phyloP scores from a whole-genome alignment of 257 asterid genomes.

The Capsicum pubescens region DNA sequence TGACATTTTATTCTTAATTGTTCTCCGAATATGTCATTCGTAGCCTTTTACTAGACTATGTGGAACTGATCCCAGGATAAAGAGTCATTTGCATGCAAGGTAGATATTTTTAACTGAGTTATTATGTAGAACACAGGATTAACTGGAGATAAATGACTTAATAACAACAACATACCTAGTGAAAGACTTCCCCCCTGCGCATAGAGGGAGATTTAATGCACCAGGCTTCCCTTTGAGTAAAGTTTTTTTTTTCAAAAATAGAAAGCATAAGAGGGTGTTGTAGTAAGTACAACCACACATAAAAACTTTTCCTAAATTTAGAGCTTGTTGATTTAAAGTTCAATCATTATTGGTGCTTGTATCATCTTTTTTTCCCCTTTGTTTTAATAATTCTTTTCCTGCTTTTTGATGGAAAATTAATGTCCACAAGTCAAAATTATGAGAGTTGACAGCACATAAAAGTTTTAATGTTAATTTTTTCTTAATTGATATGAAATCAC shows the following conservation, averaged over 20 bases:
- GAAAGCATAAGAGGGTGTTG: neutral
- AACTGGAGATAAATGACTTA: neutral
- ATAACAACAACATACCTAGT: too few relatives aligned
- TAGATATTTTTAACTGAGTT: neutral
- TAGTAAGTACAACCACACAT: neutral
- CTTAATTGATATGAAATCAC: neutral
- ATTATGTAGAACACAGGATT: neutral
- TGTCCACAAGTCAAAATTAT: neutral
- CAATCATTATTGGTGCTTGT: neutral
- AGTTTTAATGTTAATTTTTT: neutral
- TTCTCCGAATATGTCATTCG: neutral
- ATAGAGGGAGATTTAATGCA: too few relatives aligned
- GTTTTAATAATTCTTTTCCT: neutral
- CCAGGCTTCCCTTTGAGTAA: too few relatives aligned
- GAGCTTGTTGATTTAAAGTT: neutral
- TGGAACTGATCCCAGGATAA: neutral
- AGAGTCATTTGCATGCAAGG: constrained; percentile 1
- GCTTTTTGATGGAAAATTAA: neutral
- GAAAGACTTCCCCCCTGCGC: too few relatives aligned
- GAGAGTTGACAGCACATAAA: neutral
- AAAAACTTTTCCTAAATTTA: neutral
- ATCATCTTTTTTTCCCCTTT: neutral
- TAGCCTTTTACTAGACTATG: neutral
- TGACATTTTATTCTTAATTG: neutral
- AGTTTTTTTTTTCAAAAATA: too few relatives aligned